Base-by-base conservation (phyloP, 192 early-diverging fungal genomes). In the Coemansia sp. region DNA sequence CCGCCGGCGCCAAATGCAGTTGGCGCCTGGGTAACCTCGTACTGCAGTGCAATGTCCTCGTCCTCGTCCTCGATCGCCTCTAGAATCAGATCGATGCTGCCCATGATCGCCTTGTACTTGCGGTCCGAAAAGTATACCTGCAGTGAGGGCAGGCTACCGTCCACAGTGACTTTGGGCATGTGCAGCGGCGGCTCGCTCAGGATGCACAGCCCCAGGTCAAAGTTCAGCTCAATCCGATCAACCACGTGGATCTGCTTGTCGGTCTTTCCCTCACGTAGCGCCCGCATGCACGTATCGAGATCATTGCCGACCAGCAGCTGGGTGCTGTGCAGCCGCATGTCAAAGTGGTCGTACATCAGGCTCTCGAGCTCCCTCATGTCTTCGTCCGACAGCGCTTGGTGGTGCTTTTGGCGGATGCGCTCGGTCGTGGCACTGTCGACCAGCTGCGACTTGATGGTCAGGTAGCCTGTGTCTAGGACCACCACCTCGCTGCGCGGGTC, bases 21-120 rank as follows among this genome's bases (percentile, higher is more conserved):
- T 17, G 40, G 42, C 1, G 30, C 25, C 22, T 32, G 56, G 0
- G 56, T 48, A 17, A 67, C 38, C 47, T 76, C 73, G 43, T 78
- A 70, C 51, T 78, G 75, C 56, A 56, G 63, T 11, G 64, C 52
- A 10, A 78, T 7, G 20, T 82, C 75, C 12, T 63, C 75, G 28
- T 73, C 70, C 20, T 78, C 70, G 30, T 70, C 70, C 21, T 60
- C 38, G 28, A 74, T 64, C 10, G 70, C 75, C 36, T 73, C 69
- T 27, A 81, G 71, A 17, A 92, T 82, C 32, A 87, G 70, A 36
- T 90, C 87, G 17, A 88, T 79, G 51, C 89, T 84, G 14, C 63
- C 72, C 92, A 94, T 96, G 5, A 96, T 76, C 1, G 84, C 83
- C 55, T 87, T 86, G 81, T 96, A 95, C 65, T 98, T 98, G 46